phyloP scores from a whole-genome alignment of 108 stramenopile species.

The Stephanodiscus triporus region DNA sequence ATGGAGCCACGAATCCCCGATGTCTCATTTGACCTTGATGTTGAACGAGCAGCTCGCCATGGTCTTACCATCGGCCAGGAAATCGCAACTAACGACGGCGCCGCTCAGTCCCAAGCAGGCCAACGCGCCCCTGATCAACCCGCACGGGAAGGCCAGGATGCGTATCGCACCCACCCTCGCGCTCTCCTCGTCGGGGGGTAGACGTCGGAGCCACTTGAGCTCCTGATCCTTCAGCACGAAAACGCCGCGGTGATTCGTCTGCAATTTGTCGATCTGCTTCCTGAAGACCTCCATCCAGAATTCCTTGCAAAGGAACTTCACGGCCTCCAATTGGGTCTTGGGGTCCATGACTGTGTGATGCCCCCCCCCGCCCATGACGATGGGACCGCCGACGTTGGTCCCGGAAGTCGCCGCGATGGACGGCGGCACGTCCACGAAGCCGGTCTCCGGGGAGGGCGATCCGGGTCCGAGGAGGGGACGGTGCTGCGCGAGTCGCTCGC shows the following conservation, averaged over 20 bases:
- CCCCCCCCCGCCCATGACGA: conserved; percentile 48
- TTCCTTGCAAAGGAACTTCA: conserved; percentile 96
- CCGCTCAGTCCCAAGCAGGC: conserved; percentile 85
- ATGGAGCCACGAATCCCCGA: not conserved
- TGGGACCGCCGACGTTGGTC: conserved; percentile 18
- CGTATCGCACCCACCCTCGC: conserved; percentile 81
- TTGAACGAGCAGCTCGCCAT: conserved; percentile 93
- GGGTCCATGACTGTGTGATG: conserved; percentile 46
- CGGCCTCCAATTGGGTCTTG: conserved; percentile 80
- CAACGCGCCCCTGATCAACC: conserved; percentile 88
- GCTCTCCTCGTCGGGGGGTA: conserved; percentile 73
- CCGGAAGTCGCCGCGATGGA: conserved; percentile 3
- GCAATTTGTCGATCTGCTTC: conserved; percentile 94
- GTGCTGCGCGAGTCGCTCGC: conserved; percentile 87
- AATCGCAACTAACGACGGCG: conserved; percentile 90
- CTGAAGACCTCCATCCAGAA: conserved; percentile 93
- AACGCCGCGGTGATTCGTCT: conserved; percentile 94
- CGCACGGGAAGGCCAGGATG: conserved; percentile 87
- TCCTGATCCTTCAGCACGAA: conserved; percentile 92
- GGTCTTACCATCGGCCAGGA: conserved; percentile 87
- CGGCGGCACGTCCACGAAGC: conserved; percentile 55
- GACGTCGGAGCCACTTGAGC: conserved; percentile 73
- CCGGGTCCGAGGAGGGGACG: conserved; percentile 59
- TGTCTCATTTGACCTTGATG: conserved; percentile 85
- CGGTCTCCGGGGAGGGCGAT: conserved; percentile 49